These are phyloP conservation scores for Phaeosphaeriaceae sp. DNA, from an alignment of 2,329 filamentous ascomycete genomes.

Conservation along the genomic window DNA sequence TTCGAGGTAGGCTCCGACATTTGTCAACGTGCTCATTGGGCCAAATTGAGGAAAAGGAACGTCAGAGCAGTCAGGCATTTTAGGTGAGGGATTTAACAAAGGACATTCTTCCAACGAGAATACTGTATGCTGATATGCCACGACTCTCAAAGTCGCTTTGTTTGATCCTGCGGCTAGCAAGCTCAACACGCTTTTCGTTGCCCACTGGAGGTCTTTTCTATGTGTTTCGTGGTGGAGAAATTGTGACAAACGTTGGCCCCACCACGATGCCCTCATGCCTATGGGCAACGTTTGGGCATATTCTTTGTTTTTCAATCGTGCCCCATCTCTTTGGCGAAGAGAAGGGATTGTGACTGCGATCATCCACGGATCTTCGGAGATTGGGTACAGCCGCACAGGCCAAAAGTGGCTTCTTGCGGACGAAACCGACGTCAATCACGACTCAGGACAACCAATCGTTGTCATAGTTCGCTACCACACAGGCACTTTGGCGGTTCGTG, in stretches of 20 bases:
- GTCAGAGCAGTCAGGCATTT: neutral
- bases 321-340: neutral
- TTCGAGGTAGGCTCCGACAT: slow-evolving; percentile 6
- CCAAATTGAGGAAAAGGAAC: neutral
- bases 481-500: slow-evolving; percentile 1
- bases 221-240: too few relatives aligned
- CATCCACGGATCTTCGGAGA: neutral
- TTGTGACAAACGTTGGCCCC: neutral
- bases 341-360: neutral
- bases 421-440: neutral
- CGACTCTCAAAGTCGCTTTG: neutral
- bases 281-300: neutral
- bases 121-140: neutral
- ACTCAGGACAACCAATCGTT: neutral
- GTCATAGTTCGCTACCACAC: neutral
- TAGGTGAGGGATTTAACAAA: neutral
- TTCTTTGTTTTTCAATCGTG: neutral
- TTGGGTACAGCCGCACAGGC: neutral
- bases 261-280: neutral
- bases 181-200: too few relatives aligned
- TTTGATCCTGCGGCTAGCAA: neutral
- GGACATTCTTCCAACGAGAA: neutral
- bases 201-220: too few relatives aligned
- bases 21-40: slow-evolving; percentile 3
- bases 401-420: neutral